Percentiles rank a stretch among this genome's conserved stretches.
Evolutionary conservation across 192 early-diverging fungal species (phyloP).

Genomic region (Coemansia brasiliensis): DNA sequence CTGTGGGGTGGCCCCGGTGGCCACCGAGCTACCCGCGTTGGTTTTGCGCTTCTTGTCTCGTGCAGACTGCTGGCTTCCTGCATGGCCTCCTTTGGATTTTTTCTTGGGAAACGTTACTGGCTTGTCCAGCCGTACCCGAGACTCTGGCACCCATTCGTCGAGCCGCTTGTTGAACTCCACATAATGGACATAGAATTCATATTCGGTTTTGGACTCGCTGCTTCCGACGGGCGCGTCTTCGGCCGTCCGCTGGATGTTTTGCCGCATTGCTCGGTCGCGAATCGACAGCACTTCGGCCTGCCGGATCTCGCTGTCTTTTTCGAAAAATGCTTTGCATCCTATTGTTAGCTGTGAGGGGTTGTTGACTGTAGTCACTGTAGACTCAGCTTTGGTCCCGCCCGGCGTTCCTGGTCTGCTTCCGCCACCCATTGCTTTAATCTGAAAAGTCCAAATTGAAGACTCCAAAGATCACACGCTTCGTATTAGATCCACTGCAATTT

Average conservation of each 20-base stretch:
- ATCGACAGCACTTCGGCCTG: conserved; percentile 86
- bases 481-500: background rate
- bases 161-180: conserved; percentile 97
- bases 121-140: conserved; percentile 65
- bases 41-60: conserved; percentile 56
- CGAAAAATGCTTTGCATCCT: conserved; percentile 65
- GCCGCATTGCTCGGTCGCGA: conserved; percentile 55
- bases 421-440: conserved; percentile 19
- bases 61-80: conserved; percentile 29
- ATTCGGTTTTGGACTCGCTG: conserved; percentile 28
- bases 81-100: conserved; percentile 53
- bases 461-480: background rate
- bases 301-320: conserved; percentile 66
- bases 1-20: conserved; percentile 47
- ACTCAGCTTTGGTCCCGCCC: conserved; percentile 29
- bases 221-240: conserved; percentile 50
- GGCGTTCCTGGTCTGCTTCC: conserved; percentile 50
- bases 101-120: conserved; percentile 72
- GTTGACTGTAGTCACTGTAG: conserved; percentile 17
- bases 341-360: conserved; percentile 45
- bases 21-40: conserved; percentile 43
- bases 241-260: conserved; percentile 43
- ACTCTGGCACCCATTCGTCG: conserved; percentile 88
- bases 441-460: background rate
- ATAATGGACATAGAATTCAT: conserved; percentile 95